Evolutionary conservation across 495 filamentous ascomycete species (phyloP).

Genomic region (Penicillium cinerascens): DNA sequence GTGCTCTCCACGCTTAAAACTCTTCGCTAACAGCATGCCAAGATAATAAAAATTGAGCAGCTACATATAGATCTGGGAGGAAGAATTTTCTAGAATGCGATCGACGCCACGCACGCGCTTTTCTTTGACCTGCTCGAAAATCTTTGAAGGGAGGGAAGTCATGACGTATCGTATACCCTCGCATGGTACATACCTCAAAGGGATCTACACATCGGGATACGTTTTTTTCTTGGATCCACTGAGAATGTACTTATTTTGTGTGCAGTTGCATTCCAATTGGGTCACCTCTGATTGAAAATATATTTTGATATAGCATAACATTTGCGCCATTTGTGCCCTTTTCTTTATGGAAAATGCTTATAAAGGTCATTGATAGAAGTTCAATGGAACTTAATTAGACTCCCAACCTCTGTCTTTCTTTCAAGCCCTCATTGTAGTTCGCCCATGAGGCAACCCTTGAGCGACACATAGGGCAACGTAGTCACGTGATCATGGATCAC

Average conservation of each 20-base stretch:
- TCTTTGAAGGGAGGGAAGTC: conserved; percentile 1
- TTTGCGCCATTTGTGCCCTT: neutral
- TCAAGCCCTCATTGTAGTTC: neutral
- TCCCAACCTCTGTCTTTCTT: neutral
- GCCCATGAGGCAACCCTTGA: neutral
- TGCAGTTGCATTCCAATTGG: conserved; percentile 7
- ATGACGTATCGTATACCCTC: conserved; percentile 17
- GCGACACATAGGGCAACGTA: conserved; percentile 8
- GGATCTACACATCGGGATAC: conserved; percentile 3
- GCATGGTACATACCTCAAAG: conserved; percentile 4
- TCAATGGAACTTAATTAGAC: neutral
- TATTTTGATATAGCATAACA: neutral
- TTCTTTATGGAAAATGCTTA: neutral
- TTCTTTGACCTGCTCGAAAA: neutral
- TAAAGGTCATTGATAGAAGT: neutral
- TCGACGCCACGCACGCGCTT: conserved; percentile 2
- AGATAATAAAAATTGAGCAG: neutral
- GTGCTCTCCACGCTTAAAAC: too few species aligned
- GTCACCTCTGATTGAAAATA: neutral
- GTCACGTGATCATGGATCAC: conserved; percentile 18
- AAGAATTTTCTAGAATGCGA: conserved; percentile 4
- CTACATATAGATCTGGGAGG: too few species aligned
- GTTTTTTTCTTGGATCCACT: neutral
- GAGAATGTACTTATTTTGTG: neutral
- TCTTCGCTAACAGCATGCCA: neutral